Evolutionary conservation across 176 grass and related monocot genomes (phyloP).

Genomic region (Aegilops longissima): DNA sequence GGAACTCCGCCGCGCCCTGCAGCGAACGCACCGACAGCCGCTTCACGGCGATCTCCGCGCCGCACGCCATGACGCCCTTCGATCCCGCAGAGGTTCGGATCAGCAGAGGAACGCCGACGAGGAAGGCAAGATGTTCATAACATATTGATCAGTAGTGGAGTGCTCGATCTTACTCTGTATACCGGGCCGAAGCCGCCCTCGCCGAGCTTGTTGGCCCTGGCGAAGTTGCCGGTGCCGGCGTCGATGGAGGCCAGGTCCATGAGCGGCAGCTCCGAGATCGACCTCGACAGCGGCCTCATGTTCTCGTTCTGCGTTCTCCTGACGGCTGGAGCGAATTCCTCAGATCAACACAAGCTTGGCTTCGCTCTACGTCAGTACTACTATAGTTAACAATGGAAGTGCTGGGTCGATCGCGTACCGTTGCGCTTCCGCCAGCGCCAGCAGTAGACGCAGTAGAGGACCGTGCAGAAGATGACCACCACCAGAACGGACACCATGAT

Average conservation of each 20-base stretch:
- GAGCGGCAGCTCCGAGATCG: conserved; percentile 56
- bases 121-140: too few species aligned
- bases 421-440: conserved; percentile 95
- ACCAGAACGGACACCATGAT: conserved; percentile 77
- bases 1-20: conserved; percentile 75
- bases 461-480: conserved; percentile 58
- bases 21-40: conserved; percentile 65
- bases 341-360: too few species aligned
- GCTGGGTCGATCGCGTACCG: conserved; percentile 28
- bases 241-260: conserved; percentile 70
- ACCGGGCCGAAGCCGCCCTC: conserved; percentile 92
- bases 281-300: conserved; percentile 50
- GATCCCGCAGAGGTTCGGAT: not conserved
- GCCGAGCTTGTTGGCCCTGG: conserved; percentile 81
- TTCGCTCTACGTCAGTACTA: too few species aligned
- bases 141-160: not conserved
- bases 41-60: conserved; percentile 75
- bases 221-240: conserved; percentile 70
- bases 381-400: not conserved
- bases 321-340: conserved; percentile 42
- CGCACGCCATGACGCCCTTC: conserved; percentile 58
- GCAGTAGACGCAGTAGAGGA: conserved; percentile 87
- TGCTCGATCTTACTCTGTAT: conserved; percentile 43
- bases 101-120: too few species aligned
- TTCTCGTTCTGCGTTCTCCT: conserved; percentile 53